Percentiles rank a stretch among this genome's conserved stretches.
These are phyloP conservation scores for Jamesozyma lodderae DNA, from an alignment of 805 yeast genomes.

Conservation along the genomic window DNA sequence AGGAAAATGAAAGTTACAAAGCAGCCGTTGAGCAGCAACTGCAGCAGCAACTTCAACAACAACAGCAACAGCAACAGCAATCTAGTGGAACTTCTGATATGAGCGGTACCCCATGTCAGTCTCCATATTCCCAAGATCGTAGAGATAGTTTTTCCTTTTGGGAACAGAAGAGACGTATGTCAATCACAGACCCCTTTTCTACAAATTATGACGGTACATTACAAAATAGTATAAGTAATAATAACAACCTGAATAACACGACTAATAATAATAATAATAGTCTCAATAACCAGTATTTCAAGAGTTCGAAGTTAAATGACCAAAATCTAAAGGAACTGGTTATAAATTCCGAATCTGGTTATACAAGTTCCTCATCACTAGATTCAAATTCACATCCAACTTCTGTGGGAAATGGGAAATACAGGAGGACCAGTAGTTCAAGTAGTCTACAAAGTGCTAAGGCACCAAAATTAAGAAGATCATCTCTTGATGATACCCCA, in stretches of 20 bases:
- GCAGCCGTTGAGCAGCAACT: slow-evolving; percentile 26
- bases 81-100: slow-evolving; percentile 2
- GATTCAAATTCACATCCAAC: slow-evolving; percentile 12
- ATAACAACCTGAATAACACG: slow-evolving; percentile 1
- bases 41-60: neutral
- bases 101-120: slow-evolving; percentile 7
- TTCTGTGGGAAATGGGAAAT: slow-evolving; percentile 7
- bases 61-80: no score
- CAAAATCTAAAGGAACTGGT: slow-evolving; percentile 30
- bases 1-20: slow-evolving; percentile 30
- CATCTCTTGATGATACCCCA: slow-evolving; percentile 22
- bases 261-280: slow-evolving; percentile 1
- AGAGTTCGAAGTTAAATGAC: slow-evolving; percentile 27
- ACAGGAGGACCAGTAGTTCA: slow-evolving; percentile 23
- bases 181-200: slow-evolving; percentile 22
- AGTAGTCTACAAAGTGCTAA: slow-evolving; percentile 16
- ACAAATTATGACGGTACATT: slow-evolving; percentile 1
- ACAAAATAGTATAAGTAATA: slow-evolving; percentile 3
- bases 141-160: slow-evolving; percentile 29
- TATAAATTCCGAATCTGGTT: slow-evolving; percentile 19
- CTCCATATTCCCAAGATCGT: slow-evolving; percentile 7
- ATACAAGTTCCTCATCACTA: slow-evolving; percentile 25
- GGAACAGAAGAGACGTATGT: slow-evolving; percentile 36
- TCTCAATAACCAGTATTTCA: slow-evolving; percentile 4
- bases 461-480: slow-evolving; percentile 15